Percentiles rank a stretch among this genome's conserved stretches.
phyloP scores from a whole-genome alignment of 2,329 filamentous ascomycete species.

The Incumbomyces delicatus region DNA sequence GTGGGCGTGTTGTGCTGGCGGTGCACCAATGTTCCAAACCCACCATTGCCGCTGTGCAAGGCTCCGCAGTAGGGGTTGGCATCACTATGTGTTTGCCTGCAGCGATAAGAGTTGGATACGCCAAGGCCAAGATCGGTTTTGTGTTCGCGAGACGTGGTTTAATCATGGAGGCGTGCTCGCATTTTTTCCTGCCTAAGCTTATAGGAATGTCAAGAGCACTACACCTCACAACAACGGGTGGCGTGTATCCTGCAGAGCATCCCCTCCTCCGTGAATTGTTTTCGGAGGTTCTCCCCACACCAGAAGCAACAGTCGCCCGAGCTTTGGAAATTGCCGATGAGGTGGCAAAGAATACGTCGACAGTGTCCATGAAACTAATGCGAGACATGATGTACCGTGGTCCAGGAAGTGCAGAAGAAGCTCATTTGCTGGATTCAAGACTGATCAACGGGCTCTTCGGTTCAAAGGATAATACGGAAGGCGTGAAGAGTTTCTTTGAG shows the following conservation, averaged over 20 bases:
- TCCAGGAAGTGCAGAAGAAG: constrained; percentile 51
- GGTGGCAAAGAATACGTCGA: constrained; percentile 56
- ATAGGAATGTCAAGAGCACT: constrained; percentile 54
- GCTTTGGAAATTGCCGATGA: constrained; percentile 59
- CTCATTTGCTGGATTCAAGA: constrained; percentile 55
- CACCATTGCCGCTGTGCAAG: constrained; percentile 50
- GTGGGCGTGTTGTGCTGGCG: constrained; percentile 46
- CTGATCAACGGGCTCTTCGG: constrained; percentile 33
- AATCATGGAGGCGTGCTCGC: constrained; percentile 59
- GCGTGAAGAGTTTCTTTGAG: constrained; percentile 58
- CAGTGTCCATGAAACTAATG: constrained; percentile 56
- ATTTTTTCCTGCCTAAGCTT: constrained; percentile 59
- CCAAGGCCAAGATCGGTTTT: constrained; percentile 57
- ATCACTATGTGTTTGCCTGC: constrained; percentile 53
- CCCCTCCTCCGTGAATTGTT: constrained; percentile 52
- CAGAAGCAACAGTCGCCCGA: constrained; percentile 52
- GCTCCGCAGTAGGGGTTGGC: constrained; percentile 50
- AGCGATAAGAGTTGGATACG: constrained; percentile 42
- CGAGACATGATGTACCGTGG: constrained; percentile 57
- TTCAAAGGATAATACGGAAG: constrained; percentile 54
- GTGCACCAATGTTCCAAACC: constrained; percentile 51
- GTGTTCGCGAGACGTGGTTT: constrained; percentile 60
- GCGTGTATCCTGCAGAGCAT: constrained; percentile 44
- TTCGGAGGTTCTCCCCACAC: constrained; percentile 50
- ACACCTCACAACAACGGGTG: constrained; percentile 57